Conservation (phyloP, 1,139 yeast species). For the Kodamaea suecica region DNA sequence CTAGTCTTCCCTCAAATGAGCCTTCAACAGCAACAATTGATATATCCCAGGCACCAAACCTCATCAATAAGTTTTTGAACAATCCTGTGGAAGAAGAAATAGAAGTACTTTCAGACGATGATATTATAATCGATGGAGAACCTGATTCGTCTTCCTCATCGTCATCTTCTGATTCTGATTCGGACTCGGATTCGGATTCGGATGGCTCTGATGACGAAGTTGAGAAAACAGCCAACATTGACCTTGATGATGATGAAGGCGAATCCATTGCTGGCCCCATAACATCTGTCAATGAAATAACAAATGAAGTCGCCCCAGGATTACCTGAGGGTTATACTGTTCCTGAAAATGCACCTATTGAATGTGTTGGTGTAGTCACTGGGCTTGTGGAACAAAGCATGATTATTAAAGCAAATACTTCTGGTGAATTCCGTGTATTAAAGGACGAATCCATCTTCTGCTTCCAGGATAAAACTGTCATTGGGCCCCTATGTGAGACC, state of each 20-base stretch:
- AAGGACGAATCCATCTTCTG: conserved; percentile 82
- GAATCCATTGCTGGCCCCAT: conserved; percentile 57
- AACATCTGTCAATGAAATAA: conserved; percentile 70
- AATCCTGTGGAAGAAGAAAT: conserved; percentile 12
- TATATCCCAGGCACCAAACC: background rate
- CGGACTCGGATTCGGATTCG: conserved; percentile 21
- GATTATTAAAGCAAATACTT: conserved; percentile 66
- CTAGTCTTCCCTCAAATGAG: no score
- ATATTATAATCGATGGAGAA: conserved; percentile 17
- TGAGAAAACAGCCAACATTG: conserved; percentile 22
- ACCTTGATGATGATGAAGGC: conserved; percentile 40
- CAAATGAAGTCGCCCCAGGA: conserved; percentile 64
- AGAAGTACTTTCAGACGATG: conserved; percentile 21
- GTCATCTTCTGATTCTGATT: conserved; percentile 18
- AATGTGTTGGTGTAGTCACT: conserved; percentile 67
- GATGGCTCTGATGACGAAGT: conserved; percentile 20
- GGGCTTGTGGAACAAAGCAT: conserved; percentile 71
- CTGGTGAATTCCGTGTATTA: conserved; percentile 83
- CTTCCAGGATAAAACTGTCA: conserved; percentile 61
- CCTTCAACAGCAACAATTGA: no score
- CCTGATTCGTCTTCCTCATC: conserved; percentile 16
- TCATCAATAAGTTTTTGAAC: conserved; percentile 8
- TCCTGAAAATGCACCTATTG: conserved; percentile 60
- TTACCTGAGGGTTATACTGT: conserved; percentile 68
- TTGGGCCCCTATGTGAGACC: conserved; percentile 87